Base-by-base conservation (phyloP, 2,329 filamentous ascomycete species). In the Erysiphe neolycopersici region DNA sequence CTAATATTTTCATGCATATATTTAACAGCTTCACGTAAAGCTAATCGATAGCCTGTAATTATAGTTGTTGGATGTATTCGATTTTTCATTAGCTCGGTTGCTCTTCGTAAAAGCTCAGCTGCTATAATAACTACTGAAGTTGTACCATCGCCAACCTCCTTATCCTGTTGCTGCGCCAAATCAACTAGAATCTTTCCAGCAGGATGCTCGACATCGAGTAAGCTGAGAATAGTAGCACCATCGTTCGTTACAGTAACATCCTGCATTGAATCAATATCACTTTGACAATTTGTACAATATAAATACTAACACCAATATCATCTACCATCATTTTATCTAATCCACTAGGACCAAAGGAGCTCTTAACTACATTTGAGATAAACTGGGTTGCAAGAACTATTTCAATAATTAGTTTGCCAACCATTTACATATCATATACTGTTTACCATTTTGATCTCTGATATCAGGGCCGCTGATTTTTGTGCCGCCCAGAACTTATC, bases 301-400 rank as follows among this genome's bases (percentile, higher is more conserved):
- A 39, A 19, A 45, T 45, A 55, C 76, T 54, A 72, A 83, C 79
- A 58, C 89, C 89, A 61, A 98, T 95, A 60, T 98, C 89, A 64
- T 98, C 89, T 55, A 98, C 89, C 89, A 98, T 95, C 89, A 98
- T 98, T 73, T 98, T 98, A 61, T 98, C 89, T 52, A 98, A 71
- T 41, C 89, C 89, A 49, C 83, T 93, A 43, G 89, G 89, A 45
- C 89, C 89, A 59, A 98, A 98, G 14, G 89, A 98, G 62, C 82
- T 93, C 68, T 93, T 95, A 61, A 98, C 84, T 47, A 98, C 85
- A 74, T 95, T 98, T 56, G 89, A 79, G 57, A 98, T 95, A 47
- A 87, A 84, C 61, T 94, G 84, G 39, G 89, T 95, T 52, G 89
- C 89, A 53, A 84, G 73, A 41, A 95, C 89, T 85, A 57, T 26